Base-by-base conservation (phyloP, 805 yeast genomes). In the Pichia paraexigua region DNA sequence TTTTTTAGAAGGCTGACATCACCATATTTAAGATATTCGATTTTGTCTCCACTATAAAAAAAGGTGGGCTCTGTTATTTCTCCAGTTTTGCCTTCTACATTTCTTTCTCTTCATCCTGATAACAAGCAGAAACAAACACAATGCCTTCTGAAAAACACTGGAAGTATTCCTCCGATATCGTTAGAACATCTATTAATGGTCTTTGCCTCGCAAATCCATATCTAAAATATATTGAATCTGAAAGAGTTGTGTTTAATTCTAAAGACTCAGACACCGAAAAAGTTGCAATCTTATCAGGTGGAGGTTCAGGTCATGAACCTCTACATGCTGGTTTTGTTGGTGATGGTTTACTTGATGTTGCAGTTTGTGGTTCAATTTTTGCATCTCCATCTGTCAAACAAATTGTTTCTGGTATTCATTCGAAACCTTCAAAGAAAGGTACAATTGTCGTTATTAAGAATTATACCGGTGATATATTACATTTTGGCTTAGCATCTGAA, bases 261-360 rank as follows among this genome's bases (percentile, higher is more conserved):
- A 41, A 56, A 9, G 71, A 75, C 20, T 40, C 60, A 21, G n/a
- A 35, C 17, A 35, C 69, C 49, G 69, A 73, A 27, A 85, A 87
- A 60, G 85, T 90, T 43, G 78, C 87, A 7, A 62, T 91, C 47
- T 70, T 91, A 27, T 82, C 96, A 35, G 97, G 97, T 53, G 98
- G 98, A 51, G 97, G 97, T 27, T 82, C 91, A 15, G 98, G 98
- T 46, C 98, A 91, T 63, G 98, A 91, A 68, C 97, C 97, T 25
- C 75, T 90, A 5, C 97, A 92, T 62, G 91, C 87, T 10, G 97
- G 96, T 0, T 91, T 82, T 65, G 90, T 91, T 22, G 97, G 97
- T 13, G 75, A 80, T 15, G 95, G 95, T 47, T 70, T 85, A 58
- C 67, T 91, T 41, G 88, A 87, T 58, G 95, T 83, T 41, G 97